Percentiles rank a stretch among this genome's conserved stretches.
Evolutionary conservation across 1,139 yeast genomes (phyloP).

Genomic region (Magnusiomyces tetraspermus): DNA sequence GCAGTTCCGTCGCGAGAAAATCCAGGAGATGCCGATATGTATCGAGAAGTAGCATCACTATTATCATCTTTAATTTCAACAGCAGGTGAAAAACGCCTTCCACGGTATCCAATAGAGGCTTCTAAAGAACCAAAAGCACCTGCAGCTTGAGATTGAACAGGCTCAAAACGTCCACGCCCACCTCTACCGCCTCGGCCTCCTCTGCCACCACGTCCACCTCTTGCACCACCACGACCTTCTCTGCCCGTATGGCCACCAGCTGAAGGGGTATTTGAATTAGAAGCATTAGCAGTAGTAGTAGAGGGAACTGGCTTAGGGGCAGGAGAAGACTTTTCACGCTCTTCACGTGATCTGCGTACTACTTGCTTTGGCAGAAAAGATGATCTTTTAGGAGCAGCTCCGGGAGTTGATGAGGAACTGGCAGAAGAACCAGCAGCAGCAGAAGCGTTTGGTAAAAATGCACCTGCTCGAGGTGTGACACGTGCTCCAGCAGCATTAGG

Average conservation of each 20-base stretch:
- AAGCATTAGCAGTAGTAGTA: constrained; percentile 17
- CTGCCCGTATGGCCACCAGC: constrained; percentile 14
- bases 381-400: constrained; percentile 36
- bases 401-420: too few species aligned
- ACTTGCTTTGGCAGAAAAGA: constrained; percentile 75
- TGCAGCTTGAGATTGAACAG: constrained; percentile 26
- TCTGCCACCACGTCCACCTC: constrained; percentile 15
- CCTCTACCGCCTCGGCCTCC: constrained; percentile 25
- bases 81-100: constrained; percentile 10
- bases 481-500: constrained; percentile 4
- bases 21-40: constrained; percentile 1
- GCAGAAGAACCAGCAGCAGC: constrained; percentile 4
- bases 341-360: constrained; percentile 72
- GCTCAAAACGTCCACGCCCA: constrained; percentile 30
- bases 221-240: constrained; percentile 17
- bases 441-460: background rate
- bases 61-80: constrained; percentile 8
- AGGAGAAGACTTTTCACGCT: constrained; percentile 69
- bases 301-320: constrained; percentile 37
- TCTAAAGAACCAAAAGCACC: constrained; percentile 31
- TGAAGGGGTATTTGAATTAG: background rate
- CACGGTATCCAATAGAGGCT: constrained; percentile 6
- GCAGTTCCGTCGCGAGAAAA: background rate
- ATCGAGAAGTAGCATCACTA: background rate
- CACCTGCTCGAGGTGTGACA: constrained; percentile 9